A percentile compares a stretch with the other conserved stretches of the same genome.
These are phyloP conservation scores for Mucor circinelloides DNA, from an alignment of 371 early-diverging fungal genomes.

Conservation along the genomic window DNA sequence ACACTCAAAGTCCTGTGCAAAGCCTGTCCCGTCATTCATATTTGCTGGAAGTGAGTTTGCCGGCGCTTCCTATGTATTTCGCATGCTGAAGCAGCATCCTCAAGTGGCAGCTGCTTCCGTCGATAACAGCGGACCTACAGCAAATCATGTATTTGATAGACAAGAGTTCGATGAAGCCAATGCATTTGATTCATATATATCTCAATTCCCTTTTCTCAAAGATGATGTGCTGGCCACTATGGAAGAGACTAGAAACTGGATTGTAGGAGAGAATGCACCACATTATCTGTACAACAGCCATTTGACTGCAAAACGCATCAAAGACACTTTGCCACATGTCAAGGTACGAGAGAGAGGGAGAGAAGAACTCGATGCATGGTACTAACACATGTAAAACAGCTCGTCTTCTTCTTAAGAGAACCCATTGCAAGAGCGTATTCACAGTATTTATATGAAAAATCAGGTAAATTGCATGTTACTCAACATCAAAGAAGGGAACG, in stretches of 20 bases:
- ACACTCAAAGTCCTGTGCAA: conserved; percentile 45
- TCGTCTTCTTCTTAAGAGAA: conserved; percentile 57
- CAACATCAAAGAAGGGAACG: too few relatives aligned
- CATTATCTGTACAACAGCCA: conserved; percentile 44
- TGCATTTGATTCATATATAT: conserved; percentile 44
- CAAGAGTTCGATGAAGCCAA: conserved; percentile 26
- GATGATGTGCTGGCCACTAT: conserved; percentile 11
- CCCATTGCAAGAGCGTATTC: conserved; percentile 61
- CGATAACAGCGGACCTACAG: conserved; percentile 5
- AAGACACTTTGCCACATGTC: conserved; percentile 41
- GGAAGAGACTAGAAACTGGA: conserved; percentile 18
- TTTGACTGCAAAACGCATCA: conserved; percentile 38
- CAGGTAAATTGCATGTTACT: conserved; percentile 16
- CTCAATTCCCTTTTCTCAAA: conserved; percentile 36
- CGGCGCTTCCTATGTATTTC: conserved; percentile 50
- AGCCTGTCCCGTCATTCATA: conserved; percentile 60
- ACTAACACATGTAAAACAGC: conserved; percentile 19
- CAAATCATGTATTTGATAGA: conserved; percentile 6
- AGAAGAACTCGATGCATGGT: too few relatives aligned
- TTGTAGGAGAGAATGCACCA: conserved; percentile 47
- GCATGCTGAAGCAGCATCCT: conserved; percentile 50
- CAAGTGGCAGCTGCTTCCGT: conserved; percentile 46
- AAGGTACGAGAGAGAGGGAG: conserved; percentile 28
- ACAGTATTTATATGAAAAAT: conserved; percentile 44
- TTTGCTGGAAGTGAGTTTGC: conserved; percentile 59